phyloP scores from a whole-genome alignment of 2,329 filamentous ascomycete species.

The Zymoseptoria passerinii region DNA sequence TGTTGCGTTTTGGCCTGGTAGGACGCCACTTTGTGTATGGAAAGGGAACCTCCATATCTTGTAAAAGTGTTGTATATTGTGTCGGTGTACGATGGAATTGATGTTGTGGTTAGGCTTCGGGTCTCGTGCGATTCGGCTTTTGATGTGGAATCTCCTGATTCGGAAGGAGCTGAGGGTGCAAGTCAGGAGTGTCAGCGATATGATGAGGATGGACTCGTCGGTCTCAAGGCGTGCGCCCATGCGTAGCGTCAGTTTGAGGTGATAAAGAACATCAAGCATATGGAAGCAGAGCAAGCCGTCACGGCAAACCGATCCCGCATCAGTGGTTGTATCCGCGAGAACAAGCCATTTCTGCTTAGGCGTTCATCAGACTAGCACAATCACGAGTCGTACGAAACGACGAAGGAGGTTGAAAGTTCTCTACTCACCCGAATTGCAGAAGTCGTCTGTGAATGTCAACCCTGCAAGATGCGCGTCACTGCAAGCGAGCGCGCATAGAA shows the following conservation, averaged over 20 bases:
- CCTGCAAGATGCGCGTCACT: too few relatives aligned
- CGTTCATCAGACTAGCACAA: neutral
- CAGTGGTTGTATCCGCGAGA: neutral
- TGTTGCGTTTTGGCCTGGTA: neutral
- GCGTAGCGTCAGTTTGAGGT: neutral
- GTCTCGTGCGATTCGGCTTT: neutral
- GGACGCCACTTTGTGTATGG: neutral
- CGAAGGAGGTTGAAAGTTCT: neutral
- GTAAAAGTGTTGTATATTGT: neutral
- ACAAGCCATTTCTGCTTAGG: neutral
- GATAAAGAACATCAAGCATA: neutral
- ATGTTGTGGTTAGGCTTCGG: neutral
- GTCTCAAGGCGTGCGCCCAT: neutral
- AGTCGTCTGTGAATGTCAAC: neutral
- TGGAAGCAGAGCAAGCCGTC: neutral
- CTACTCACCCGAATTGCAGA: neutral
- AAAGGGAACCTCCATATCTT: neutral
- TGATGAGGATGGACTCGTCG: neutral
- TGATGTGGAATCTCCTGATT: neutral
- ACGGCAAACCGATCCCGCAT: neutral
- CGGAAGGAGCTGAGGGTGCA: neutral
- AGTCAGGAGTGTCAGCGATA: neutral
- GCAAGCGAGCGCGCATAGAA: neutral
- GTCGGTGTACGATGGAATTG: neutral
- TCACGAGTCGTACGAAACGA: neutral